Percentiles rank a stretch among this genome's conserved stretches.
phyloP scores from a whole-genome alignment of 495 filamentous ascomycete genomes.

The Pyronema domesticum region DNA sequence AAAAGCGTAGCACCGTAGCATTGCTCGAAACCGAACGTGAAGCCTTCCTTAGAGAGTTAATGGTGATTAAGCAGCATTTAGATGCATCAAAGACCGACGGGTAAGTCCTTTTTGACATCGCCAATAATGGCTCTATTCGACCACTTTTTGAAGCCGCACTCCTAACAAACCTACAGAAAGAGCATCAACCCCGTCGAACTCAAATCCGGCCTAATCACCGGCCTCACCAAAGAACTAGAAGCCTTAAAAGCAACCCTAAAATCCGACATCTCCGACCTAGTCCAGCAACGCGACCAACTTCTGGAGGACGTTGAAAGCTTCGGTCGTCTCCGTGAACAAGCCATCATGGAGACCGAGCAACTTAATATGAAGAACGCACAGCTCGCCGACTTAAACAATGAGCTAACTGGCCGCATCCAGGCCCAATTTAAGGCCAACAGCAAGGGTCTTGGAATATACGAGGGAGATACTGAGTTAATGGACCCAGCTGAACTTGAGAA shows the following conservation, averaged over 20 bases:
- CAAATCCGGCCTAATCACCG: constrained; percentile 67
- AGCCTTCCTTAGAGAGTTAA: constrained; percentile 80
- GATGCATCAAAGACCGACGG: constrained; percentile 42
- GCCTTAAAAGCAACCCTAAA: constrained; percentile 64
- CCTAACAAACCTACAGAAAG: constrained; percentile 29
- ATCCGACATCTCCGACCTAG: constrained; percentile 64
- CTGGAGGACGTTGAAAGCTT: constrained; percentile 65
- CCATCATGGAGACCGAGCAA: constrained; percentile 86
- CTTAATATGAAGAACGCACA: constrained; percentile 85
- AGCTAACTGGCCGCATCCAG: constrained; percentile 85
- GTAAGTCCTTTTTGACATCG: constrained; percentile 9
- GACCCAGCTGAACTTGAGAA: constrained; percentile 16
- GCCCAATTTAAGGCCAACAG: constrained; percentile 65
- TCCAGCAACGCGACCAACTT: constrained; percentile 62
- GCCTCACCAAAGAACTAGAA: constrained; percentile 75
- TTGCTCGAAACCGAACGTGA: constrained; percentile 87
- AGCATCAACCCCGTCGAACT: constrained; percentile 57
- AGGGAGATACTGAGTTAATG: constrained; percentile 17
- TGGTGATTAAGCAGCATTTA: constrained; percentile 61
- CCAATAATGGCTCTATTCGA: neutral
- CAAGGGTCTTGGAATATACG: constrained; percentile 80
- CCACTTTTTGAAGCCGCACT: neutral
- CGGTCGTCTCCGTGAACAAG: constrained; percentile 68
- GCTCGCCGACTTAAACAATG: constrained; percentile 82
- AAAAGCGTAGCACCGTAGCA: constrained; percentile 94